Conservation (phyloP, 352 stramenopile genomes). For the Phytopythium sindhum region DNA sequence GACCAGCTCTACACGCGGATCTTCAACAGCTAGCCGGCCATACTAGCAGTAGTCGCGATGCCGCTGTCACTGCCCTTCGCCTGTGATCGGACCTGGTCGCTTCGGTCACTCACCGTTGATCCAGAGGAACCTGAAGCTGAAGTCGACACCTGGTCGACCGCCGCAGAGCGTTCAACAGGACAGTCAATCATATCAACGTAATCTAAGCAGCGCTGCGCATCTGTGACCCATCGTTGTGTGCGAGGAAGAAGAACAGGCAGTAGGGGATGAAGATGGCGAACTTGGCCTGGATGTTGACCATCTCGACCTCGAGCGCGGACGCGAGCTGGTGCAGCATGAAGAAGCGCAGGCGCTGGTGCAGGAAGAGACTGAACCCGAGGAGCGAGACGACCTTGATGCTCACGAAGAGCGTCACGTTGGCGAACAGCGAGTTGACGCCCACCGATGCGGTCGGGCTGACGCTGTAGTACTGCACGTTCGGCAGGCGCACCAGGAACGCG, state of each 20-base stretch:
- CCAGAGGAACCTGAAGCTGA: constrained; percentile 19
- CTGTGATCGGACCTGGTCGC: no score
- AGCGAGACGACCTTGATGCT: constrained; percentile 17
- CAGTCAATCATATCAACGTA: background rate
- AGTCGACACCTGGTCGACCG: constrained; percentile 9
- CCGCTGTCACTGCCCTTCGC: no score
- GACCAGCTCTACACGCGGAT: constrained; percentile 88
- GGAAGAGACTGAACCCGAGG: constrained; percentile 2
- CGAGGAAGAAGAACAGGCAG: constrained; percentile 28
- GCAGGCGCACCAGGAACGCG: constrained; percentile 8
- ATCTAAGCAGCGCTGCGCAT: background rate
- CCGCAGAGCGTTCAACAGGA: background rate
- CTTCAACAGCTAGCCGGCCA: constrained; percentile 62
- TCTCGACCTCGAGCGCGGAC: constrained; percentile 24
- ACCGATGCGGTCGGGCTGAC: constrained; percentile 1
- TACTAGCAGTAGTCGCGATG: background rate
- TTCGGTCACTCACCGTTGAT: constrained; percentile 1
- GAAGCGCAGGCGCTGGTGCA: constrained; percentile 14
- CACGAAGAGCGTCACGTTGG: constrained; percentile 19
- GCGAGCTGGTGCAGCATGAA: constrained; percentile 23
- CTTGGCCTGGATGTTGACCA: constrained; percentile 19
- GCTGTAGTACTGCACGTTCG: constrained; percentile 16
- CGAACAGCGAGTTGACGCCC: constrained; percentile 2
- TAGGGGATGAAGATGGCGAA: constrained; percentile 24
- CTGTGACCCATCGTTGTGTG: constrained; percentile 14